Conservation (phyloP, 352 stramenopile species). For the Pythium phragmitis region DNA sequence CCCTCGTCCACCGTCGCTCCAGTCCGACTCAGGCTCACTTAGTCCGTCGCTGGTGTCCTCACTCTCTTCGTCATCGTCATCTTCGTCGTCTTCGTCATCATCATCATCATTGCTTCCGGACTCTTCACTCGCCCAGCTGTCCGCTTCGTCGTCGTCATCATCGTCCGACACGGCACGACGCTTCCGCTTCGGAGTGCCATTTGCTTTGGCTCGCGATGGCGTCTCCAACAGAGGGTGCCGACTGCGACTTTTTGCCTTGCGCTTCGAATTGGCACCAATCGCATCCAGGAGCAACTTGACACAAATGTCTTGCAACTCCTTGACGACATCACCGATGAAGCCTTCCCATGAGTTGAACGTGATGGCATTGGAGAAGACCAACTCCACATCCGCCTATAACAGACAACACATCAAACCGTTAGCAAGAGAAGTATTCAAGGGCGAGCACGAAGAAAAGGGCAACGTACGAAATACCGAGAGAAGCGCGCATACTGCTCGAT, state of each 20-base stretch:
- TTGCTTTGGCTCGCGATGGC: conserved; percentile 18
- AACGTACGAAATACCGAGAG: conserved; percentile 79
- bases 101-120: conserved; percentile 40
- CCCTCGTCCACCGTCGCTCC: conserved; percentile 33
- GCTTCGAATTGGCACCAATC: conserved; percentile 33
- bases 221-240: neutral
- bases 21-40: conserved; percentile 40
- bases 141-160: conserved; percentile 41
- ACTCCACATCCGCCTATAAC: conserved; percentile 58
- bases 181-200: conserved; percentile 30
- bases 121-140: conserved; percentile 43
- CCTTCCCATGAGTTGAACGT: conserved; percentile 73
- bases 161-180: conserved; percentile 45
- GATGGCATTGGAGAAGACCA: conserved; percentile 82
- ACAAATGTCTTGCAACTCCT: conserved; percentile 68
- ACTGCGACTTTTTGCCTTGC: conserved; percentile 19
- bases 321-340: conserved; percentile 56
- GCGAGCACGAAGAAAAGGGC: neutral
- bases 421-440: neutral
- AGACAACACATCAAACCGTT: neutral
- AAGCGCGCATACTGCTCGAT: conserved; percentile 73
- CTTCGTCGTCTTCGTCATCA: conserved; percentile 62
- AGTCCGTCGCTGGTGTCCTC: conserved; percentile 28
- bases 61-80: conserved; percentile 33
- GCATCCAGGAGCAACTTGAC: conserved; percentile 76